Conservation (phyloP, 2,329 filamentous ascomycete species). For the Cordyceps tenuipes region DNA sequence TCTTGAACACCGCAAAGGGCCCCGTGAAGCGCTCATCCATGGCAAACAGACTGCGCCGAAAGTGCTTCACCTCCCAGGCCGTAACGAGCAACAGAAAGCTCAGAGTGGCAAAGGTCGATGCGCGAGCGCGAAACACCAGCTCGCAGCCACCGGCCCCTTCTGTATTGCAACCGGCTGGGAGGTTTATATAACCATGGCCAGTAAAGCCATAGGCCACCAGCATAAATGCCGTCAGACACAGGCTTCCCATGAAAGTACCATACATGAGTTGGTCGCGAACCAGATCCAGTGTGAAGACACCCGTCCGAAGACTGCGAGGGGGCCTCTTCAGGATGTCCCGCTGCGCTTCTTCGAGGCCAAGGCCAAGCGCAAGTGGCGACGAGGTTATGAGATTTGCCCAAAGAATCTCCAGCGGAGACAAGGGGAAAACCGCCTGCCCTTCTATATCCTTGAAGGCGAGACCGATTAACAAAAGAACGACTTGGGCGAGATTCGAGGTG, state of each 20-base stretch:
- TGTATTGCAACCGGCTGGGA: slow-evolving; percentile 53
- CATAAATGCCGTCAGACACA: slow-evolving; percentile 54
- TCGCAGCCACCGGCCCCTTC: slow-evolving; percentile 40
- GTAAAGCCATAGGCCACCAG: slow-evolving; percentile 45
- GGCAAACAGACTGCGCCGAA: slow-evolving; percentile 59
- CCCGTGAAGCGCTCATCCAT: slow-evolving; percentile 49
- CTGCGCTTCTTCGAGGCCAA: slow-evolving; percentile 61
- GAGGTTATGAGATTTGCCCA: slow-evolving; percentile 72
- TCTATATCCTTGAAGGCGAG: slow-evolving; percentile 57
- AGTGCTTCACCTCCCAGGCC: slow-evolving; percentile 67
- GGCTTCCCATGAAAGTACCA: slow-evolving; percentile 52
- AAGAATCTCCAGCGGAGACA: slow-evolving; percentile 65
- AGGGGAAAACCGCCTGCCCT: slow-evolving; percentile 56
- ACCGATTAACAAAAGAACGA: slow-evolving; percentile 58
- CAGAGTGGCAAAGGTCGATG: slow-evolving; percentile 60
- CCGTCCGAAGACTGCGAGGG: slow-evolving; percentile 51
- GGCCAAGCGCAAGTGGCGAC: slow-evolving; percentile 61
- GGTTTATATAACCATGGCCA: slow-evolving; percentile 36
- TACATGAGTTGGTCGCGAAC: slow-evolving; percentile 60
- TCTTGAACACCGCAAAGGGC: slow-evolving; percentile 43
- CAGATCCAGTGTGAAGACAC: slow-evolving; percentile 57
- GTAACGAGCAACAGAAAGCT: slow-evolving; percentile 61
- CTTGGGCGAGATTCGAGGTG: slow-evolving; percentile 63
- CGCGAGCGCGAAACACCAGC: slow-evolving; percentile 55
- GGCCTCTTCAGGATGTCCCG: slow-evolving; percentile 60